Conservation (phyloP, 1,139 yeast genomes). For the Taphrina confusa region DNA sequence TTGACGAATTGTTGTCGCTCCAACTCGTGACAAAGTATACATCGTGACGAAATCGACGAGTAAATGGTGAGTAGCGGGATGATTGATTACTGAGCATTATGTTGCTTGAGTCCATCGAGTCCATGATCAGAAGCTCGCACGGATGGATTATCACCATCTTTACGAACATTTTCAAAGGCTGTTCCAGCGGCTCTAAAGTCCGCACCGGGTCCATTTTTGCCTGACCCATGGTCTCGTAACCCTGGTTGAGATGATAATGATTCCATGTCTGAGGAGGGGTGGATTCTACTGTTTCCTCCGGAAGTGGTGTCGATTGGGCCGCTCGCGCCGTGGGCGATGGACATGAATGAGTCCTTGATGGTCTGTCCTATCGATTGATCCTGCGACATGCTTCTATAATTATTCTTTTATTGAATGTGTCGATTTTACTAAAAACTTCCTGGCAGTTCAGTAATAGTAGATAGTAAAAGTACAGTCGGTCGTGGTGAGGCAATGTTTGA, state of each 20-base stretch:
- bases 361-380: slow-evolving; percentile 1
- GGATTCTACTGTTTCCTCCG: neutral
- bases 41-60: no score
- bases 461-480: no score
- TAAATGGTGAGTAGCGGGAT: neutral
- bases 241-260: neutral
- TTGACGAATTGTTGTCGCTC: no score
- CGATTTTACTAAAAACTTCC: no score
- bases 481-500: no score
- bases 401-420: no score
- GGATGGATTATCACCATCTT: neutral
- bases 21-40: no score
- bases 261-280: slow-evolving; percentile 2
- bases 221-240: slow-evolving; percentile 12
- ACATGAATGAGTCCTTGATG: slow-evolving; percentile 26
- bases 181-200: slow-evolving; percentile 13
- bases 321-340: slow-evolving; percentile 15
- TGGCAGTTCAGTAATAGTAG: no score
- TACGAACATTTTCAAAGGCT: slow-evolving; percentile 11
- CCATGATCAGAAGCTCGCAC: slow-evolving; percentile 7
- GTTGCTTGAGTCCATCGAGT: slow-evolving; percentile 9
- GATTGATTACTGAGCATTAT: neutral
- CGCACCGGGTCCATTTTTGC: slow-evolving; percentile 18
- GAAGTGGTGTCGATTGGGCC: neutral
- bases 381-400: slow-evolving; percentile 8